Base-by-base conservation (phyloP, 2,329 filamentous ascomycete species). In the Colletotrichum echinochloae region DNA sequence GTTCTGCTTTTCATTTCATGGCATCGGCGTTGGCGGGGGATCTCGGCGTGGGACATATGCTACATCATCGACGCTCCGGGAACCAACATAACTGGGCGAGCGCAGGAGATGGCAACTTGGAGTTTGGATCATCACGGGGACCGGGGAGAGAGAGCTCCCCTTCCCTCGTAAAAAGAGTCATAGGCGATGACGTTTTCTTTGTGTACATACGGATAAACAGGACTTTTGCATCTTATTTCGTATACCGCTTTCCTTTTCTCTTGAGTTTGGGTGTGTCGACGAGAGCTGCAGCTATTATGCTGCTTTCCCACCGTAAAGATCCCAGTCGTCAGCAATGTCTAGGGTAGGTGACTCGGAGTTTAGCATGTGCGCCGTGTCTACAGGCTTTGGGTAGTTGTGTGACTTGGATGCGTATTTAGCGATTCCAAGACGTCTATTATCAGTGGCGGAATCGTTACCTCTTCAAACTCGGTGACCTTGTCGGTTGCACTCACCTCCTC, bases 21-120 rank as follows among this genome's bases (percentile, higher is more conserved):
- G 63, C 56, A 70, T 56, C 5, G 67, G 67, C 67, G 67, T 70
- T 70, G 44, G 67, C n/a, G 51, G 30, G 44, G n/a, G 0, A 44
- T 49, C 49, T 46, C 26, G 63, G 49, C 30, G 33, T 41, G 33
- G 59, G 6, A 28, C 41, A 5, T 51, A 30, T n/a, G 20, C 23
- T 9, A 14, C 23, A 30, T 33, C 28, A 26, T 57, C 1, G 41
- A 57, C 56, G 56, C 55, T 28, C 56, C 46, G 11, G 18, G 18
- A 18, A 52, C 1, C 51, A 5, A 23, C n/a, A n/a, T n/a, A n/a
- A n/a, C 8, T 5, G 9, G 44, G 30, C 20, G 51, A 35, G 20
- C 28, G 44, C 51, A 2, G 16, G 20, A 51, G 28, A 23, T n/a
- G 3, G 6, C 16, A 39, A 23, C 7, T 1, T 7, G 63, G 67